Base-by-base conservation (phyloP, 257 asterid species). In the Salvia hispanica region DNA sequence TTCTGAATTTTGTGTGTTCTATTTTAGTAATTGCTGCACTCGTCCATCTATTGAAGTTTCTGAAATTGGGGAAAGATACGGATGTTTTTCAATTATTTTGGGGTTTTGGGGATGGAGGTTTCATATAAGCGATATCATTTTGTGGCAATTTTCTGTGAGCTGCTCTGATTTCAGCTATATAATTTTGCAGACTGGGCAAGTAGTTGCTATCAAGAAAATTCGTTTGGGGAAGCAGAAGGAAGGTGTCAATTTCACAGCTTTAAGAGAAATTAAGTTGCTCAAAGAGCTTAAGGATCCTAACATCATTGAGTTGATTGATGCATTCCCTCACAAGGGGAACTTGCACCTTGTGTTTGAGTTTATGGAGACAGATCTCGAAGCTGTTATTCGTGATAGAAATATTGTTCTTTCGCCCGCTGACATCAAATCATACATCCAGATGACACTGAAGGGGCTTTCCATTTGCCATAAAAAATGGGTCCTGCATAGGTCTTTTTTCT, bases 341-440 rank as follows among this genome's bases (percentile, higher is more conserved):
- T 78, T 94, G 86, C 95, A 91, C 79, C 96, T 94, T 42, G 99
- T 94, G 76, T 94, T 94, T 81, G 99, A 94, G 81, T 94, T 94
- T 73, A 94, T 94, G 99, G 99, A 94, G 88, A 94, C 99, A 43
- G 97, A 94, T 79, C 81, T 94, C 11, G 99, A 94, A 79, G 96
- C 99, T 5, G 99, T 94, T 70, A 94, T 94, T 74, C 96, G 97
- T 51, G 97, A 94, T 77, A 83, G 92, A 66, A 87, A 91, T 72
- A 91, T 91, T 25, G 82, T 93, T 65, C 96, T 93, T 42, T 90
- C 99, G 9, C 97, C 99, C 12, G 92, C 95, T 46, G 99, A 93
- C 77, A 83, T 85, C 71, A 93, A 93, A 83, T 93, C 99, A 4
- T 93, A 90, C 70, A 77, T 93, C 66, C 97, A 93, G 80, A 93